These are phyloP conservation scores for Pelargonium myrrhifolium DNA, from an alignment of 441 rosid species.

Conservation along the genomic window DNA sequence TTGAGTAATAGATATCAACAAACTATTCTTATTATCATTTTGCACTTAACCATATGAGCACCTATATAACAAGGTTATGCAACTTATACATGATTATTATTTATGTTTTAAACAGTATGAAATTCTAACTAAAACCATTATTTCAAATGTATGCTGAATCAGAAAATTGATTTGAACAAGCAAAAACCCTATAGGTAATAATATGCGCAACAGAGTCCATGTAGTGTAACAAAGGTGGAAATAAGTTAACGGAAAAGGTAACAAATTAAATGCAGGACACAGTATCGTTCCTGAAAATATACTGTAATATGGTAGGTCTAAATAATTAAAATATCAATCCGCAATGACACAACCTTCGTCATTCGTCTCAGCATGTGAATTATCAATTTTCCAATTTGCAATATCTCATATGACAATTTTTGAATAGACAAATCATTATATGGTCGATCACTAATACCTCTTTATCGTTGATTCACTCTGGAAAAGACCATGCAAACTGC, in stretches of 20 bases:
- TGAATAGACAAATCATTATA: constrained; percentile 1
- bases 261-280: not conserved
- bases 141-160: not conserved
- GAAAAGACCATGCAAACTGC: constrained; percentile 67
- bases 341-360: not conserved
- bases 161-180: not conserved
- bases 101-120: not conserved
- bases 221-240: too few species aligned
- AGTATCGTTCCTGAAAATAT: not conserved
- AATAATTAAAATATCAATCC: not conserved
- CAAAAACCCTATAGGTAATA: not conserved
- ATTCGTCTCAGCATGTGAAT: too few species aligned
- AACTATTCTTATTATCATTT: not conserved
- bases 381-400: not conserved
- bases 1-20: not conserved
- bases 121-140: not conserved
- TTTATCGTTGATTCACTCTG: constrained; percentile 42
- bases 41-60: not conserved
- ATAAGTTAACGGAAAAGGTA: not conserved
- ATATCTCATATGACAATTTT: not conserved
- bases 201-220: not conserved
- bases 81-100: too few species aligned
- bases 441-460: constrained; percentile 43
- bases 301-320: not conserved
- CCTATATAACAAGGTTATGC: not conserved